Evolutionary conservation across 495 filamentous ascomycete species (phyloP).

Genomic region (Ascodesmis nigricans): DNA sequence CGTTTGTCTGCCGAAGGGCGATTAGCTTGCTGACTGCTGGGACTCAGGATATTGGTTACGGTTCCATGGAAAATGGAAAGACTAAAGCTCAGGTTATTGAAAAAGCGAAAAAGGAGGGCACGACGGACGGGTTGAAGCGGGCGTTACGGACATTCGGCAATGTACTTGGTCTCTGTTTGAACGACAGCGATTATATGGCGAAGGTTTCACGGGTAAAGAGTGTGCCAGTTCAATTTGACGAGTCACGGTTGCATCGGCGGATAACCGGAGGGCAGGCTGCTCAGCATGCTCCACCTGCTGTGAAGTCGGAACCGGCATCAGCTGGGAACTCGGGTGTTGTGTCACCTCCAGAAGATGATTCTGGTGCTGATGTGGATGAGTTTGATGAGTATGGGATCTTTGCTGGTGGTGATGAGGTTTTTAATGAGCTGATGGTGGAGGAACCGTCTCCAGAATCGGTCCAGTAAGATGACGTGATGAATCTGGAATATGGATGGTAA

Average conservation of each 20-base stretch:
- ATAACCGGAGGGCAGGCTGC: too few species aligned
- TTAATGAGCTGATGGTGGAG: constrained; percentile 18
- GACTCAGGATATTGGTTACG: constrained; percentile 73
- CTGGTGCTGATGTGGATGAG: constrained; percentile 22
- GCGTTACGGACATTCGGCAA: constrained; percentile 85
- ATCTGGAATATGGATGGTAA: constrained; percentile 3
- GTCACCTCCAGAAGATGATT: constrained; percentile 19
- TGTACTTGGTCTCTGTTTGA: constrained; percentile 87
- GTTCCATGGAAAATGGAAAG: constrained; percentile 85
- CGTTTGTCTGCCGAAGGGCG: neutral
- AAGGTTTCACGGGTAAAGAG: constrained; percentile 62
- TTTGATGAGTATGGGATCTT: constrained; percentile 20
- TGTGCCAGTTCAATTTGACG: too few species aligned
- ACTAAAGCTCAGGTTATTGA: constrained; percentile 86
- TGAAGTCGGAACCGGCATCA: too few species aligned
- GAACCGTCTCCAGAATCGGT: constrained; percentile 13
- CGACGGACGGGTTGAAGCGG: constrained; percentile 80
- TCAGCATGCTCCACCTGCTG: too few species aligned
- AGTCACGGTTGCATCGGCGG: too few species aligned
- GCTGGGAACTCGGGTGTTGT: too few species aligned
- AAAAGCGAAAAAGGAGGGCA: constrained; percentile 94
- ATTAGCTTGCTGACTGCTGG: constrained; percentile 1
- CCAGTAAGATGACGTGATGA: constrained; percentile 9
- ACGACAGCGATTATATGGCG: constrained; percentile 78
- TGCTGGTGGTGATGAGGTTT: constrained; percentile 9